Evolutionary conservation across 1,139 yeast species (phyloP), one percentile per base, ranked within the genome.

Genomic region (Zygosaccharomyces pseudobailii): DNA sequence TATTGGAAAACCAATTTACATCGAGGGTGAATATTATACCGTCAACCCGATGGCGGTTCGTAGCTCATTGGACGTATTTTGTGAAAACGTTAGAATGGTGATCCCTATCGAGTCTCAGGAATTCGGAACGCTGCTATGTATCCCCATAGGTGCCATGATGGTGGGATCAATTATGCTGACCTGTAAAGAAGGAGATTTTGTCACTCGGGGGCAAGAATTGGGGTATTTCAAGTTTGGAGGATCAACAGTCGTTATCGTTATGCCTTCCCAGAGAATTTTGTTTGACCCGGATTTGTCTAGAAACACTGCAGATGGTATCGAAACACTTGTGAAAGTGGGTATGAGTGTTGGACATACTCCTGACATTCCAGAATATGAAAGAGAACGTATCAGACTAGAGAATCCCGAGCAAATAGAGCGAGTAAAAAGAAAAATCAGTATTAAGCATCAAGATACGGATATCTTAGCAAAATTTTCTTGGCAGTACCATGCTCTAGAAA

Each of bases 201-300:
- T 90, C 5, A 59, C 68, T 13, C 73, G 92, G 46, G 87, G 92
- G 6, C 94, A 87, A 40, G 97, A 92, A 61, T 69, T 92, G 36
- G 98, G 98, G 0, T 90, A 87, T 62, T 92, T 92, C 73, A 87
- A 89, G 63, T 92, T 90, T 70, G 98, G 98, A 13, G 98, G 97
- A 0, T 87, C 96, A 0, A 92, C 98, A 0, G 75, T 88, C 13
- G 71, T 92, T 5, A 65, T 86, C 2, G 63, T 92, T 8, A 75
- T 82, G 49, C 75, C 75, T 47, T 49, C 60, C 5, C 58, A 62
- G 4, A 58, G 54, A 10, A 63, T 82, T 47, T 61, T 59, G 35
- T 85, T 90, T 64, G 98, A 92, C 66, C 69, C 80, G 1, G 97
- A 92, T 64, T 65, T 92, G 34, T 62, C 77, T 4, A 69, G 75